Evolutionary conservation across 2,329 filamentous ascomycete species (phyloP).

Genomic region (Myotisia sp.): DNA sequence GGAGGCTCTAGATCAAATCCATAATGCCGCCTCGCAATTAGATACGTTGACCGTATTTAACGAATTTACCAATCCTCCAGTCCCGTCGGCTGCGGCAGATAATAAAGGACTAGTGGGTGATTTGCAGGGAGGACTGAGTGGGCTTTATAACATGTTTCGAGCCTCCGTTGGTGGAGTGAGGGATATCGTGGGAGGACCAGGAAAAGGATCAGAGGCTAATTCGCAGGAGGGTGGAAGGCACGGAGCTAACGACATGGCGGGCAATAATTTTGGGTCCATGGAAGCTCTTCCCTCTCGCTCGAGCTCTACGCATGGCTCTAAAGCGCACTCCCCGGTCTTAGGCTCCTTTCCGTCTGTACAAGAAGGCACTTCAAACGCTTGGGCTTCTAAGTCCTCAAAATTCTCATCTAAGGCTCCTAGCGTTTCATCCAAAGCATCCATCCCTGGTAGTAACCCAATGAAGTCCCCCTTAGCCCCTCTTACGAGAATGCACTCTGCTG

Average conservation of each 20-base stretch:
- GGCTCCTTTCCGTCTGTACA: slow-evolving; percentile 19
- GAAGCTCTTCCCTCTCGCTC: slow-evolving; percentile 13
- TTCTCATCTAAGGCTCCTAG: slow-evolving; percentile 30
- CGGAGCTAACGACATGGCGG: slow-evolving; percentile 18
- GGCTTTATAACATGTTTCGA: slow-evolving; percentile 72
- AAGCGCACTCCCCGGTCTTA: slow-evolving; percentile 25
- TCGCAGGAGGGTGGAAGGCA: slow-evolving; percentile 15
- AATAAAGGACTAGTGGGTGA: slow-evolving; percentile 63
- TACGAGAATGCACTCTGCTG: slow-evolving; percentile 21
- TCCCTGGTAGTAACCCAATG: slow-evolving; percentile 23
- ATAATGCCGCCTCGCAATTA: slow-evolving; percentile 73
- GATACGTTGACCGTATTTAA: slow-evolving; percentile 84
- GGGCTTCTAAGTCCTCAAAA: slow-evolving; percentile 22
- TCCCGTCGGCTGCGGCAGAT: slow-evolving; percentile 44
- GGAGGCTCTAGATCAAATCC: slow-evolving; percentile 71
- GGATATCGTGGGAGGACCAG: slow-evolving; percentile 32
- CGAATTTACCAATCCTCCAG: slow-evolving; percentile 57
- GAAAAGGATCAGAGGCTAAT: slow-evolving; percentile 20
- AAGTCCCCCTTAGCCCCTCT: slow-evolving; percentile 27
- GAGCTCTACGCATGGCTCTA: slow-evolving; percentile 16
- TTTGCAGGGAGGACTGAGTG: slow-evolving; percentile 72
- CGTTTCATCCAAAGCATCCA: slow-evolving; percentile 29
- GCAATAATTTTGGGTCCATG: slow-evolving; percentile 11
- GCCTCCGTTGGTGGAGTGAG: slow-evolving; percentile 63
- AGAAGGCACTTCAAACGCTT: slow-evolving; percentile 16